A percentile compares a stretch with the other conserved stretches of the same genome.
Evolutionary conservation across 2,329 filamentous ascomycete species (phyloP).

Genomic region (Botrytis deweyae): DNA sequence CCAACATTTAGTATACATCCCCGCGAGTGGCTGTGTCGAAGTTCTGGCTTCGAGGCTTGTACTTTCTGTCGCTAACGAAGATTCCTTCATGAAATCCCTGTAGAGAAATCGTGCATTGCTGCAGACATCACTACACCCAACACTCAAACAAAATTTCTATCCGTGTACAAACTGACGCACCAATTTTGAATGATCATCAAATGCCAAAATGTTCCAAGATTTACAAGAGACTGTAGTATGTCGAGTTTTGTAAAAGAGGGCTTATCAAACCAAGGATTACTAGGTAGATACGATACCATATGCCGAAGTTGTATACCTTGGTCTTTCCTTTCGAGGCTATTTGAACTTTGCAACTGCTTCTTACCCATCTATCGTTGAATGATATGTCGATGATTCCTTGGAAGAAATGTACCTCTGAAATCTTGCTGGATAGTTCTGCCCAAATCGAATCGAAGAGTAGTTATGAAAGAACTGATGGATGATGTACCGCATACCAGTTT

Average conservation of each 20-base stretch:
- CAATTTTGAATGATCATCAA: not conserved
- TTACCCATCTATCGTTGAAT: not conserved
- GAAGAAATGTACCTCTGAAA: not conserved
- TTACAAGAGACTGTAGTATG: not conserved
- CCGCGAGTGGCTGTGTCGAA: not conserved
- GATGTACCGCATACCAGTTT: not conserved
- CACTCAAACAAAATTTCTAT: not conserved
- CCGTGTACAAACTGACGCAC: not conserved
- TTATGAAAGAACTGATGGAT: not conserved
- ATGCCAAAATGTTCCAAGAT: not conserved
- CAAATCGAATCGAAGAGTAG: not conserved
- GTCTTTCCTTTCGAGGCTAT: not conserved
- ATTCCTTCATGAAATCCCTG: not conserved
- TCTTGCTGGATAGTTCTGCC: not conserved
- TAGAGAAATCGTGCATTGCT: not conserved
- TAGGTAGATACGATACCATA: too few relatives aligned
- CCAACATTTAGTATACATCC: not conserved
- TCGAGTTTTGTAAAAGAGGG: fast-evolving
- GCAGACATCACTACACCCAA: not conserved
- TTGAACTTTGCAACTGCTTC: not conserved
- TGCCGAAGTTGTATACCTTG: not conserved
- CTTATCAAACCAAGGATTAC: not conserved
- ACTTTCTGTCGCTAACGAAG: not conserved
- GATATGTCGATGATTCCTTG: not conserved
- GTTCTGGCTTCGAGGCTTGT: not conserved